Evolutionary conservation across 306 rosid species (phyloP).

Genomic region (Albizia julibrissin): DNA sequence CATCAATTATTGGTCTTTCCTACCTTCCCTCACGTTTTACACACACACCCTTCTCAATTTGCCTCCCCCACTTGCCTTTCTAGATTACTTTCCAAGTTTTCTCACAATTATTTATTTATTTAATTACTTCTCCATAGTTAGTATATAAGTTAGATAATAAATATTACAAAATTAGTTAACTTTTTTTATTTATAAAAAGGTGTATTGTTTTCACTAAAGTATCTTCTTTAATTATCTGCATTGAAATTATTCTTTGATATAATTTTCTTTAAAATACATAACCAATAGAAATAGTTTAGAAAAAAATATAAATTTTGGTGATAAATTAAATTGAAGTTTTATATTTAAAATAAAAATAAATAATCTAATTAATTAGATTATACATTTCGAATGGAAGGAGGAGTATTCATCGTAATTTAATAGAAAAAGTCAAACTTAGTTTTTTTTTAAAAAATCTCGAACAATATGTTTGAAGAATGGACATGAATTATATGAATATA

Average conservation of each 20-base stretch:
- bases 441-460: background rate
- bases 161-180: no score
- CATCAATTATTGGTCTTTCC: conserved; percentile 4
- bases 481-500: background rate
- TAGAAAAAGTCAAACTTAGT: background rate
- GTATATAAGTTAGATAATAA: no score
- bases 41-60: background rate
- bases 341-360: no score
- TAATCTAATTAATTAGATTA: no score
- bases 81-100: background rate
- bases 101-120: background rate
- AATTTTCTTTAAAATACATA: no score
- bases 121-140: background rate
- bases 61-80: background rate
- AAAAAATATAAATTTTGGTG: background rate
- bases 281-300: no score
- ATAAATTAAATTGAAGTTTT: no score
- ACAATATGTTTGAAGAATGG: background rate
- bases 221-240: no score
- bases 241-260: no score
- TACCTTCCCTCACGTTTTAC: background rate
- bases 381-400: no score
- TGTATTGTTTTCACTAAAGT: no score
- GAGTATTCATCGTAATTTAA: background rate
- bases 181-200: no score